phyloP scores from a whole-genome alignment of 202 grass and related monocot species.

The Setaria viridis region DNA sequence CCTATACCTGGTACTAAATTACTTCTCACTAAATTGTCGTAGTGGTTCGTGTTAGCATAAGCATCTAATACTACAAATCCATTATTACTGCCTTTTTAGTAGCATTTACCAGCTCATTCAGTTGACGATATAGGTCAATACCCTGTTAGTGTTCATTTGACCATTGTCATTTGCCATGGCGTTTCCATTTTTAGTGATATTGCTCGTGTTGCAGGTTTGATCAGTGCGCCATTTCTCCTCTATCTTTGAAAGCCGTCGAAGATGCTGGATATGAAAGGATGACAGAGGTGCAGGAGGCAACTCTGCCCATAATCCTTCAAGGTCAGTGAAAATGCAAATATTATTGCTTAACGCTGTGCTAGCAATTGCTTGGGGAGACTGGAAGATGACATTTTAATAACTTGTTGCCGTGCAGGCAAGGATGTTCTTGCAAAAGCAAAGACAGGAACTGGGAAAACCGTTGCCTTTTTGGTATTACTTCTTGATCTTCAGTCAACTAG shows the following conservation, averaged over 20 bases:
- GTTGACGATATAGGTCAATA: neutral
- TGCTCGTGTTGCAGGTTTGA: constrained; percentile 79
- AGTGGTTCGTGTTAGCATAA: neutral
- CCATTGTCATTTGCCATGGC: neutral
- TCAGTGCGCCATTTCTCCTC: constrained; percentile 70
- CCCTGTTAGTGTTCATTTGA: neutral
- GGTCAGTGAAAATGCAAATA: constrained; percentile 50
- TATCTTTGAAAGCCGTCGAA: constrained; percentile 80
- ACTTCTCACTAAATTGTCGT: neutral
- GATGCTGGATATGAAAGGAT: constrained; percentile 95
- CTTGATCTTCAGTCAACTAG: constrained; percentile 20
- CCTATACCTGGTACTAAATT: neutral
- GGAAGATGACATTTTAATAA: constrained; percentile 36
- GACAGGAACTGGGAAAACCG: constrained; percentile 97
- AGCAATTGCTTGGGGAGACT: constrained; percentile 28
- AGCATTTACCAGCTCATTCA: neutral
- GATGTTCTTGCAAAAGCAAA: constrained; percentile 99
- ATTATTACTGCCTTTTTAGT: neutral
- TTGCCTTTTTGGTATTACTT: constrained; percentile 89
- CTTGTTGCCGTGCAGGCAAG: constrained; percentile 65
- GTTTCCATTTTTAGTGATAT: neutral
- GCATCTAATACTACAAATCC: neutral
- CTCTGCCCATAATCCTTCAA: constrained; percentile 95
- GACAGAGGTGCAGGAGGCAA: constrained; percentile 96
- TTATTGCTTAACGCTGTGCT: constrained; percentile 21